Evolutionary conservation across 169 alveolate species (phyloP), one percentile per base, ranked within the genome.

Genomic region (Cryptosporidium ryanae): DNA sequence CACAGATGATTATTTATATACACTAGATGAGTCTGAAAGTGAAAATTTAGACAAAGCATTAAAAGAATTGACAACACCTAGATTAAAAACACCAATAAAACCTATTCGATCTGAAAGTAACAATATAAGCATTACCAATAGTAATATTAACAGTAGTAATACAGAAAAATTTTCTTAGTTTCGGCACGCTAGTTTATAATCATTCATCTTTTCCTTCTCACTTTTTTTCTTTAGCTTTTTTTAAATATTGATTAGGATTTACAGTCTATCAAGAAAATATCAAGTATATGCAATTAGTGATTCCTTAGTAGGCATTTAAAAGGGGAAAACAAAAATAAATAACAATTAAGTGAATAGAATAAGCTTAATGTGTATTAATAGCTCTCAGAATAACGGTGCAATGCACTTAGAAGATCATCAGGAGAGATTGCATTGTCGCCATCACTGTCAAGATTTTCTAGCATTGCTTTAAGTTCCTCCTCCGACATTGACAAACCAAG

Each of bases 381-480:
- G n/a, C 70, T 76, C 63, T 76, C 87, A 43, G 87, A 76, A 59
- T 76, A 76, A 25, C 87, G 70, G 43, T 76, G 71, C 43, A 76
- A 65, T 13, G 87, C 71, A 27, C 76, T 43, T 8, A 76, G 64
- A 82, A 93, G 90, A 64, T 93, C 96, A 61, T 93, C 96, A 13
- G 91, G 90, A 12, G 91, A 71, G 63, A 93, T 91, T 32, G 89
- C 92, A 29, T 94, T 93, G 76, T 93, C 96, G 29, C 94, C 94
- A 65, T 93, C 92, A 31, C 90, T 65, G 66, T 93, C 96, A 55
- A 94, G 92, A 82, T 92, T 90, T 61, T 82, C 92, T 64, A 93
- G 64, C 94, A 93, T 93, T 66, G 92, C 92, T 70, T 93, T 82
- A 17, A 93, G 82, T 71, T 93, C 96, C 46, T 93, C 96, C 49